These are phyloP conservation scores for Tulasnella calospora DNA, from an alignment of 768 basidiomycete species.

Conservation along the genomic window DNA sequence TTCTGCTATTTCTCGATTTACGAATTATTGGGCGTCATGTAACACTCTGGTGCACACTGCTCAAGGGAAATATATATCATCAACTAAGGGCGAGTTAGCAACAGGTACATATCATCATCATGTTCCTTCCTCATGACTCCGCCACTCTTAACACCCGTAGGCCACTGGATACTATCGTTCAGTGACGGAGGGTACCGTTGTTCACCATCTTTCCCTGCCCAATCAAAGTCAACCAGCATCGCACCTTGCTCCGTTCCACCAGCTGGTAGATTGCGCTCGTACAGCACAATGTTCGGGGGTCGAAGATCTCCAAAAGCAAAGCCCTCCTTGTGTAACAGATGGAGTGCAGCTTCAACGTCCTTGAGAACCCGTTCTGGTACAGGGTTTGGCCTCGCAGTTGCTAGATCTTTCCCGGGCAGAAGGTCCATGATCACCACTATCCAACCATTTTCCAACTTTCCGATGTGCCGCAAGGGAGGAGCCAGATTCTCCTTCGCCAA, in stretches of 20 bases:
- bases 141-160: background rate
- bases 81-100: background rate
- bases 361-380: background rate
- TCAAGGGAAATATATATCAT: no score
- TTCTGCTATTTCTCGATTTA: no score
- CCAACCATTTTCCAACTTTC: constrained; percentile 1
- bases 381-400: background rate
- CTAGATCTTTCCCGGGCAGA: background rate
- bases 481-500: constrained; percentile 14
- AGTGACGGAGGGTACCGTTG: background rate
- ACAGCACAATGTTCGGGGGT: background rate
- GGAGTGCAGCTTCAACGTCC: background rate
- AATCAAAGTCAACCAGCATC: constrained; percentile 16
- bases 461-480: background rate
- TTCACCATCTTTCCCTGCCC: background rate
- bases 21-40: no score
- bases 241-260: background rate
- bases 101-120: background rate
- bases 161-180: background rate
- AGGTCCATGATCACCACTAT: background rate
- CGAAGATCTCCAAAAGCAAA: background rate
- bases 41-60: no score
- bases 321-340: background rate
- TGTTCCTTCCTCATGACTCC: background rate
- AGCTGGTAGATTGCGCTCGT: background rate